These are phyloP conservation scores for Rhodotorula paludigena DNA, from an alignment of 768 basidiomycete genomes.

Conservation along the genomic window DNA sequence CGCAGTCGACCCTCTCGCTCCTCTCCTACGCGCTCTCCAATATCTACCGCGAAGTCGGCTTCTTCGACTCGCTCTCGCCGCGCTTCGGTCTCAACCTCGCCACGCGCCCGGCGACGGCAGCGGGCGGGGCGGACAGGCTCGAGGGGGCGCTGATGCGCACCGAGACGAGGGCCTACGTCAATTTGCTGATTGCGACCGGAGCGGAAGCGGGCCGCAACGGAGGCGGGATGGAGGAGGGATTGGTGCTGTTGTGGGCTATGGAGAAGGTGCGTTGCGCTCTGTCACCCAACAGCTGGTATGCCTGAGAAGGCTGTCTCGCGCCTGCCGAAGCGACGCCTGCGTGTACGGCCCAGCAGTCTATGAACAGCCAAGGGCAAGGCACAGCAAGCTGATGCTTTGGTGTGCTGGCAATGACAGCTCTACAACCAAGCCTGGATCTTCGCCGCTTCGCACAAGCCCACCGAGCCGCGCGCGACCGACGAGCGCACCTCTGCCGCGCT, in stretches of 20 bases:
- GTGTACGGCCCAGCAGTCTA: too few species aligned
- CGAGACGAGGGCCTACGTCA: constrained; percentile 64
- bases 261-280: constrained; percentile 55
- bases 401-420: constrained; percentile 50
- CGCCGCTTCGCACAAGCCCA: constrained; percentile 1
- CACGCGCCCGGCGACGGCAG: background rate
- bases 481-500: constrained; percentile 42
- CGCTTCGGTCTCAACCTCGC: constrained; percentile 51
- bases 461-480: constrained; percentile 37
- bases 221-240: constrained; percentile 58
- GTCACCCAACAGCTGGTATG: too few species aligned
- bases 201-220: constrained; percentile 52
- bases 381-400: background rate
- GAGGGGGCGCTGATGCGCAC: constrained; percentile 56
- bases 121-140: constrained; percentile 42
- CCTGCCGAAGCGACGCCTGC: too few species aligned
- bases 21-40: constrained; percentile 46
- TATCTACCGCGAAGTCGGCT: constrained; percentile 57
- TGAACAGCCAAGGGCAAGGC: too few species aligned
- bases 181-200: constrained; percentile 55
- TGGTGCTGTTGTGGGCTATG: constrained; percentile 75
- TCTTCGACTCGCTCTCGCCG: constrained; percentile 58
- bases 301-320: too few species aligned
- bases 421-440: constrained; percentile 66
- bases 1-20: constrained; percentile 10